Conservation (phyloP, 2,329 filamentous ascomycete species). For the Elsinoe necatrix region DNA sequence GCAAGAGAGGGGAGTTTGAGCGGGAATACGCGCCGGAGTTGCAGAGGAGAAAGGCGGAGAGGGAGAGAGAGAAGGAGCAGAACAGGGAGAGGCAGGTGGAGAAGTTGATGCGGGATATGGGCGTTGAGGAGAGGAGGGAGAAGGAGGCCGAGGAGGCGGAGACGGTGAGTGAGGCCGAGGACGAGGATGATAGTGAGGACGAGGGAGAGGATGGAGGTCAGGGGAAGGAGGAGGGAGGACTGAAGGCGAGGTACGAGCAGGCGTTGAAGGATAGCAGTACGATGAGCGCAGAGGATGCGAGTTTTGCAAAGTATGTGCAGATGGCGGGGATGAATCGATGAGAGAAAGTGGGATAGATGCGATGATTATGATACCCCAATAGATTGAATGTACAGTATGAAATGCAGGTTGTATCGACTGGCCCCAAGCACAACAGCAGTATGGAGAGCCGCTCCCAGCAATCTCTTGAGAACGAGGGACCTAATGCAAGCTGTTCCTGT, state of each 20-base stretch:
- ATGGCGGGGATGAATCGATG: constrained; percentile 19
- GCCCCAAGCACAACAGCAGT: not conserved
- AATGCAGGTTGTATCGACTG: not conserved
- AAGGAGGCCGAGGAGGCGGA: constrained; percentile 37
- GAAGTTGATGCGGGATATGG: constrained; percentile 93
- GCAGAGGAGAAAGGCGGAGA: constrained; percentile 64
- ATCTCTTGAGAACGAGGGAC: too few species aligned
- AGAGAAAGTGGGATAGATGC: not conserved
- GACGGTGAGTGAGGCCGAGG: constrained; percentile 44
- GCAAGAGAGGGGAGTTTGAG: constrained; percentile 82
- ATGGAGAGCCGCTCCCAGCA: not conserved
- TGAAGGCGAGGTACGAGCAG: constrained; percentile 68
- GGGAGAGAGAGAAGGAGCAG: constrained; percentile 65
- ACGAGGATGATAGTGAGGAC: constrained; percentile 40
- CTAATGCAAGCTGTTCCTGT: too few species aligned
- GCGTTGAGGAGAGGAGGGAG: constrained; percentile 39
- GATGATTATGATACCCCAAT: constrained; percentile 14
- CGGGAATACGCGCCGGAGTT: constrained; percentile 88
- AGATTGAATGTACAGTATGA: constrained; percentile 8
- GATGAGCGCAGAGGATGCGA: constrained; percentile 22
- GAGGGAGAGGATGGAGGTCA: constrained; percentile 53
- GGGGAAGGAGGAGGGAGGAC: constrained; percentile 45
- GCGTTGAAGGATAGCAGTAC: constrained; percentile 53
- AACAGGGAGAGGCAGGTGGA: constrained; percentile 73
- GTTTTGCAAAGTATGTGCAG: constrained; percentile 23